Evolutionary conservation across 257 asterid genomes (phyloP).

Genomic region (Gentiana straminea): DNA sequence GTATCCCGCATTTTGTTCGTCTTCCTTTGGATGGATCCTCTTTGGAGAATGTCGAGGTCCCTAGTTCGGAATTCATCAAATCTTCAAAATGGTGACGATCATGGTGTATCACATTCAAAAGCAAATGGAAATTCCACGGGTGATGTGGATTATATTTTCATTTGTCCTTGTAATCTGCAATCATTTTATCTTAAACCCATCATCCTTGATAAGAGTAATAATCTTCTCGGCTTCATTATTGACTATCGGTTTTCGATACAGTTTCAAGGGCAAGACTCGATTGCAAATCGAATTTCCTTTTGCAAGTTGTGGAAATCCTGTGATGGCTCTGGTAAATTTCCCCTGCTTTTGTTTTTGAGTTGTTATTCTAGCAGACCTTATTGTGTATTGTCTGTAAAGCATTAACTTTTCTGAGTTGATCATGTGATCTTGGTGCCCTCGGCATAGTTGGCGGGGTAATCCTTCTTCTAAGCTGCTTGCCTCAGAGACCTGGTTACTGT

Average conservation of each 20-base stretch:
- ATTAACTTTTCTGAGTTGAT: too few species aligned
- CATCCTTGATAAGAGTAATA: neutral
- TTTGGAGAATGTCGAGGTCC: conserved; percentile 26
- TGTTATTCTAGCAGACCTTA: too few species aligned
- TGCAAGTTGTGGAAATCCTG: conserved; percentile 67
- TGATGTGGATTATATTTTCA: conserved; percentile 2
- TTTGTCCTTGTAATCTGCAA: neutral
- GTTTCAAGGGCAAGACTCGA: conserved; percentile 39
- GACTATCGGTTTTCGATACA: conserved; percentile 19
- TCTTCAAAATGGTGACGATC: conserved; percentile 24
- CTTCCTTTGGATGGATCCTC: conserved; percentile 29
- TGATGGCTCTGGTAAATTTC: conserved; percentile 63
- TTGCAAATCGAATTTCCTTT: conserved; percentile 56
- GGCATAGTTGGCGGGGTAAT: too few species aligned
- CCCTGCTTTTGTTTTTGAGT: neutral
- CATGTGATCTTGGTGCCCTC: too few species aligned
- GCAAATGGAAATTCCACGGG: conserved; percentile 48
- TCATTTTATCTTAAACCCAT: conserved; percentile 1
- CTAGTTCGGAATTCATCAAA: conserved; percentile 39
- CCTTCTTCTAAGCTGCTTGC: too few species aligned
- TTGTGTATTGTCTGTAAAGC: too few species aligned
- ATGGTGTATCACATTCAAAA: conserved; percentile 30
- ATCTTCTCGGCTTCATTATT: neutral
- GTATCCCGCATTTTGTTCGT: conserved; percentile 73
- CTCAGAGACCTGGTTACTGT: too few species aligned